Evolutionary conservation across 495 filamentous ascomycete genomes (phyloP).

Genomic region (Aspergillus bertholletiae): DNA sequence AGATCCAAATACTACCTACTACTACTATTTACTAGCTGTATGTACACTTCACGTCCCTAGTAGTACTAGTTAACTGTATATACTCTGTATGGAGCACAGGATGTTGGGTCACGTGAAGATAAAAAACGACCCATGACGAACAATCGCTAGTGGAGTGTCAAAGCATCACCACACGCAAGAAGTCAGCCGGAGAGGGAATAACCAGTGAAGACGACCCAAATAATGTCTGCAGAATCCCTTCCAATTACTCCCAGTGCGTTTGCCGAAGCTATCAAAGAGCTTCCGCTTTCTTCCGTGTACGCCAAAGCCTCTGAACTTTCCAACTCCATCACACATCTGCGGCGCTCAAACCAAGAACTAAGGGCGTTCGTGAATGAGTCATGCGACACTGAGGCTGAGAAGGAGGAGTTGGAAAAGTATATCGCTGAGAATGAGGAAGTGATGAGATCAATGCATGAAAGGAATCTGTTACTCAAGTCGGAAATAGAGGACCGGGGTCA

Average conservation of each 20-base stretch:
- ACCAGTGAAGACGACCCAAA: constrained; percentile 2
- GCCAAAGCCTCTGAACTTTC: constrained; percentile 77
- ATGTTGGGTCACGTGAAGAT: not conserved
- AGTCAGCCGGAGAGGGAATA: too few relatives aligned
- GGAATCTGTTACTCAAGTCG: constrained; percentile 61
- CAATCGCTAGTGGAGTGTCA: not conserved
- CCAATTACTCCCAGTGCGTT: constrained; percentile 40
- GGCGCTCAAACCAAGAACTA: constrained; percentile 73
- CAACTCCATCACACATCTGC: constrained; percentile 79
- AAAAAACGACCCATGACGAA: not conserved
- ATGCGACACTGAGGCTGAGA: constrained; percentile 59
- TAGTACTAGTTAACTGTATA: too few relatives aligned
- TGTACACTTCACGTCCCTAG: not conserved
- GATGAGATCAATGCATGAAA: constrained; percentile 66
- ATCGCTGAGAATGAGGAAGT: constrained; percentile 71
- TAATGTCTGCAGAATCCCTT: constrained; percentile 35
- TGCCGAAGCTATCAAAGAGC: constrained; percentile 67
- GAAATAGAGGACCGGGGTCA: constrained; percentile 77
- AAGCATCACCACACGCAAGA: too few relatives aligned
- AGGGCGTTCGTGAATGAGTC: constrained; percentile 51
- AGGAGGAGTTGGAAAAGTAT: constrained; percentile 45
- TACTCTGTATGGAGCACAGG: too few relatives aligned
- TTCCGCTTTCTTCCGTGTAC: constrained; percentile 69
- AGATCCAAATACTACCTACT: too few relatives aligned
- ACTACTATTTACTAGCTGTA: too few relatives aligned